Percentiles rank a stretch among this genome's conserved stretches.
These are phyloP conservation scores for Sporothrix pallida DNA, from an alignment of 2,329 filamentous ascomycete genomes.

Conservation along the genomic window DNA sequence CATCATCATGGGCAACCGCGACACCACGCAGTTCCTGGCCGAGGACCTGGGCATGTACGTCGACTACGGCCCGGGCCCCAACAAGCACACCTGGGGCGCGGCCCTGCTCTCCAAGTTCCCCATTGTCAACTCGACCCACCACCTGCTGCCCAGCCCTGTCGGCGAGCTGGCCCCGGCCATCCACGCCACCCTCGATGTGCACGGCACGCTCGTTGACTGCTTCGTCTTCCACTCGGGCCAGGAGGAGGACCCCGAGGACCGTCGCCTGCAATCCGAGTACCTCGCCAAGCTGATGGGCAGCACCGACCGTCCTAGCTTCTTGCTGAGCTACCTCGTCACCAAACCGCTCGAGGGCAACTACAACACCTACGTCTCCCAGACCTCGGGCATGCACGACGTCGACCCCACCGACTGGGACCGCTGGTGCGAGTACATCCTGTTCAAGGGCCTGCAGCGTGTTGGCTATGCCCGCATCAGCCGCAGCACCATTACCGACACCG, in stretches of 20 bases:
- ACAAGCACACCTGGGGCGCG: conserved; percentile 98
- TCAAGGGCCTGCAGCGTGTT: conserved; percentile 82
- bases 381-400: conserved; percentile 93
- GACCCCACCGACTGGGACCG: conserved; percentile 92
- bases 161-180: conserved; percentile 96
- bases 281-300: conserved; percentile 86
- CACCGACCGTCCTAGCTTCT: conserved; percentile 76
- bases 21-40: conserved; percentile 91
- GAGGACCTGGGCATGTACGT: conserved; percentile 99
- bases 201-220: conserved; percentile 87
- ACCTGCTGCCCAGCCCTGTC: conserved; percentile 89
- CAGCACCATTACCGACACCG: conserved; percentile 93
- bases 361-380: conserved; percentile 87
- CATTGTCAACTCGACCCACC: conserved; percentile 95
- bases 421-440: conserved; percentile 99
- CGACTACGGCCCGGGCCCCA: conserved; percentile 94
- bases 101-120: conserved; percentile 94
- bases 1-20: conserved; percentile 99
- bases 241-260: conserved; percentile 93
- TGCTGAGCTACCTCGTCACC: conserved; percentile 92
- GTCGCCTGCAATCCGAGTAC: conserved; percentile 84
- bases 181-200: conserved; percentile 92
- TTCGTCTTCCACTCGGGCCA: conserved; percentile 99
- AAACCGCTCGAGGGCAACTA: conserved; percentile 93
- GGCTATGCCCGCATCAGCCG: conserved; percentile 90